Conservation (phyloP, 116 monocot genomes). For the Dioscorea cayenensis region DNA sequence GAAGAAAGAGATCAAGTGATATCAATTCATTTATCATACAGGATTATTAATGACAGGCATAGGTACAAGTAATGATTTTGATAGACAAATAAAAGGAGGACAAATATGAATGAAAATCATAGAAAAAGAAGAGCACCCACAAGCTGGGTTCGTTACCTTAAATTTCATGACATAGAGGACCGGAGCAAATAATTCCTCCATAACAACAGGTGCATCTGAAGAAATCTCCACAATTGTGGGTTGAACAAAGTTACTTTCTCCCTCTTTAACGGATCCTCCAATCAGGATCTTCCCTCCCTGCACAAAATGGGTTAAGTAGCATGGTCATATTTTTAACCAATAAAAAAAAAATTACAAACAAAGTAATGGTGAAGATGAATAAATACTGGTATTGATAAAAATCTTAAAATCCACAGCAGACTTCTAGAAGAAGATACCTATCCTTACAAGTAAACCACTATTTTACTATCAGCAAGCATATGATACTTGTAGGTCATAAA, state of each 20-base stretch:
- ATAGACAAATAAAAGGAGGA: not conserved
- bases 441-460: too few relatives aligned
- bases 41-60: not conserved
- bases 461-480: not conserved
- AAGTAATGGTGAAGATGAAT: too few relatives aligned
- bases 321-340: not conserved
- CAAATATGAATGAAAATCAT: not conserved
- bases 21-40: not conserved
- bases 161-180: conserved; percentile 97
- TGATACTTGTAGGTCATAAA: not conserved
- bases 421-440: too few relatives aligned
- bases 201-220: conserved; percentile 67
- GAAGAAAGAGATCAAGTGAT: not conserved
- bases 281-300: conserved; percentile 88
- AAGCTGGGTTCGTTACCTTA: conserved; percentile 31
- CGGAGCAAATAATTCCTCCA: conserved; percentile 92
- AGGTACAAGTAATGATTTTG: not conserved
- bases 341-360: not conserved
- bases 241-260: conserved; percentile 84
- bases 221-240: conserved; percentile 95
- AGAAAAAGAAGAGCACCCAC: not conserved
- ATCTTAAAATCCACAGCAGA: too few relatives aligned
- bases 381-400: too few relatives aligned
- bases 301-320: conserved; percentile 3
- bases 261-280: conserved; percentile 68